phyloP scores from a whole-genome alignment of 345 rosid species.

The Gynandropsis gynandra region DNA sequence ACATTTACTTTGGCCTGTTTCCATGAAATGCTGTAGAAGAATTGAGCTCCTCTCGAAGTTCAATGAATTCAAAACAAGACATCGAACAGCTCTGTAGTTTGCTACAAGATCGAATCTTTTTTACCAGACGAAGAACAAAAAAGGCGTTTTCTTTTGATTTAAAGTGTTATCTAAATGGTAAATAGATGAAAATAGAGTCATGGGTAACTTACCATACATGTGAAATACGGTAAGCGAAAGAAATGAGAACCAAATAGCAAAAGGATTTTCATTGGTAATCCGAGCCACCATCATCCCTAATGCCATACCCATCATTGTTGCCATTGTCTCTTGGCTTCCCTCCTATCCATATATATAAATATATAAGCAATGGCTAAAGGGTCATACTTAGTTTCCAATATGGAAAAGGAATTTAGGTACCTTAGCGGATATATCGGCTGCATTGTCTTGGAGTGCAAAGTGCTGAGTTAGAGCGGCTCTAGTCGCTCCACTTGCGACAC shows the following conservation, averaged over 20 bases:
- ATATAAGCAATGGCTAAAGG: neutral
- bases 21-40: constrained; percentile 56
- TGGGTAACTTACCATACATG: constrained; percentile 69
- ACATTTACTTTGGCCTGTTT: constrained; percentile 60
- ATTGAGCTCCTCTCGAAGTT: constrained; percentile 72
- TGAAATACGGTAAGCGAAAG: constrained; percentile 77
- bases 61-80: constrained; percentile 72
- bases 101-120: constrained; percentile 33
- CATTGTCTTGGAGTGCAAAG: constrained; percentile 92
- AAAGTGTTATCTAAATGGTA: no score
- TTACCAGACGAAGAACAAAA: neutral
- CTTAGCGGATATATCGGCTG: constrained; percentile 93
- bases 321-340: constrained; percentile 95
- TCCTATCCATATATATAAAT: constrained; percentile 38
- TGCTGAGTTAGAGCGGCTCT: constrained; percentile 98
- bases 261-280: constrained; percentile 60
- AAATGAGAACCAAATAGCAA: constrained; percentile 75
- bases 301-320: constrained; percentile 94
- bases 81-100: constrained; percentile 85
- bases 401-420: constrained; percentile 29
- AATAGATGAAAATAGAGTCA: neutral
- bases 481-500: constrained; percentile 98
- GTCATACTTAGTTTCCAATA: constrained; percentile 5
- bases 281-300: constrained; percentile 85
- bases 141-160: neutral